phyloP scores from a whole-genome alignment of 805 yeast species.

The Zygoascus flipseniorum region DNA sequence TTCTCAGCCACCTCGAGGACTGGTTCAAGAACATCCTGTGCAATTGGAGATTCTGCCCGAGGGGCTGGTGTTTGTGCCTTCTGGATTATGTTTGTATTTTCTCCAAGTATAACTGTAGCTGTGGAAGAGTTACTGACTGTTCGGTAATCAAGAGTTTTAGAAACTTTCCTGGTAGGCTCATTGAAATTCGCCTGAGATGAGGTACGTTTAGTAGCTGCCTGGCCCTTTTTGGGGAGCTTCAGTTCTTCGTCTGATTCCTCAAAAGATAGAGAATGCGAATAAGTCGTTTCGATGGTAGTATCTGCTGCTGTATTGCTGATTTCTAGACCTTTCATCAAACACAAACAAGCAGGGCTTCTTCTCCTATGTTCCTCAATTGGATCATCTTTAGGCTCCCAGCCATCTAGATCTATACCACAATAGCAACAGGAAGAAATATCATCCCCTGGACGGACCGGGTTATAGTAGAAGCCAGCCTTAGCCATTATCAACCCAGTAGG shows the following conservation, averaged over 20 bases:
- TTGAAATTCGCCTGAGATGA: neutral
- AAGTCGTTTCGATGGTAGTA: neutral
- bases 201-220: neutral
- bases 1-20: neutral
- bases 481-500: constrained; percentile 43
- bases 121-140: neutral
- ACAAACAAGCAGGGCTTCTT: constrained; percentile 36
- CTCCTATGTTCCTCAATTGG: constrained; percentile 52
- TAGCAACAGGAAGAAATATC: constrained; percentile 56
- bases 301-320: neutral
- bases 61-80: neutral
- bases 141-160: neutral
- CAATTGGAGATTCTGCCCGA: neutral
- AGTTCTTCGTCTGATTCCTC: neutral
- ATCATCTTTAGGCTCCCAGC: constrained; percentile 63
- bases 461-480: constrained; percentile 56
- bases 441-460: constrained; percentile 40
- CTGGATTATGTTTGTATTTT: no score
- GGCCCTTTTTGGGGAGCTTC: neutral
- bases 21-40: neutral
- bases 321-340: constrained; percentile 21
- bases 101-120: neutral
- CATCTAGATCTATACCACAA: constrained; percentile 56
- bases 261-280: neutral
- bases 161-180: neutral